A percentile compares a stretch with the other conserved stretches of the same genome.
phyloP scores from a whole-genome alignment of 2,329 filamentous ascomycete species.

The Alternaria consortialis region DNA sequence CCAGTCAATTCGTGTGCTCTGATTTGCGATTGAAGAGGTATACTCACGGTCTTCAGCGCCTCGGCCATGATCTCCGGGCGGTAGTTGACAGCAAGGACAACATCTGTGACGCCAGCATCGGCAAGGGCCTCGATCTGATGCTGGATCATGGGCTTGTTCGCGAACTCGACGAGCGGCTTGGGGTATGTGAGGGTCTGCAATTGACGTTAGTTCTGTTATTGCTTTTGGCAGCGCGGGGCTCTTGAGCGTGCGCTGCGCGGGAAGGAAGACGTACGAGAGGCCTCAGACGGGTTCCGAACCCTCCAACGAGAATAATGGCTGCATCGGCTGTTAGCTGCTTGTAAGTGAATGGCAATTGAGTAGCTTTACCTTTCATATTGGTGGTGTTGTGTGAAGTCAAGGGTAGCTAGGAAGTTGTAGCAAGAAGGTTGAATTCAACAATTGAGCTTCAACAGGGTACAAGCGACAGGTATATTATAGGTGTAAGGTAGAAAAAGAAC shows the following conservation, averaged over 20 bases:
- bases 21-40: neutral
- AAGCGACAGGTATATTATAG: conserved; percentile 17
- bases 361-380: conserved; percentile 53
- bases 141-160: conserved; percentile 98
- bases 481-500: neutral
- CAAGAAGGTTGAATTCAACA: conserved; percentile 23
- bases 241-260: conserved; percentile 27
- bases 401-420: conserved; percentile 19
- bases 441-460: conserved; percentile 23
- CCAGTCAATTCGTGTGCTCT: conserved; percentile 25
- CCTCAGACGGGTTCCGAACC: conserved; percentile 96
- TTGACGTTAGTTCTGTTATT: conserved; percentile 34
- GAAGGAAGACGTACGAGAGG: conserved; percentile 73
- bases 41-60: conserved; percentile 82
- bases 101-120: conserved; percentile 92
- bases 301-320: conserved; percentile 99
- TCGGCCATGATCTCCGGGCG: conserved; percentile 97
- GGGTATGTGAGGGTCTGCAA: conserved; percentile 90
- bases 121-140: conserved; percentile 97
- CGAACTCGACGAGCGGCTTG: conserved; percentile 97
- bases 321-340: conserved; percentile 19
- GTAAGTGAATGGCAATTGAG: conserved; percentile 12
- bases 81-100: conserved; percentile 98
- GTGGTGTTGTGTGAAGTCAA: conserved; percentile 29
- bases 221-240: conserved; percentile 29